Conservation (phyloP, 2,329 filamentous ascomycete genomes). For the Phoma sp. region DNA sequence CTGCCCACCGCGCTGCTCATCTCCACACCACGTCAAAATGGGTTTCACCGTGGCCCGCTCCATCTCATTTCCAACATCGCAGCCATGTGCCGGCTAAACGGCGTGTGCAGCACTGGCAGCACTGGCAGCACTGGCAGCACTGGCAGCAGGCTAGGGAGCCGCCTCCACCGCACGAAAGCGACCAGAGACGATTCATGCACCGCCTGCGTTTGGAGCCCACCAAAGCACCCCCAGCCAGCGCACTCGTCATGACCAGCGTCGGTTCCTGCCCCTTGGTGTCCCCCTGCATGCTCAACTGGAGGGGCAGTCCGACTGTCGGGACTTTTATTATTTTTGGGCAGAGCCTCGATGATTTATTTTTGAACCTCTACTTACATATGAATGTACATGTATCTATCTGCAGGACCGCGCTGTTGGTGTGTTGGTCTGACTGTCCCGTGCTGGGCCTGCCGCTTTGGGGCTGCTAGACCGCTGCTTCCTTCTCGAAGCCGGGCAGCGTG, state of each 20-base stretch:
- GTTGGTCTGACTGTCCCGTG: neutral
- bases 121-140: neutral
- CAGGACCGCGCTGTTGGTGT: neutral
- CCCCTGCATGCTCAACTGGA: too few relatives aligned
- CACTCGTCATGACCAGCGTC: neutral
- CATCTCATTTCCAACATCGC: slow-evolving; percentile 13
- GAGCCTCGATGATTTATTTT: too few relatives aligned
- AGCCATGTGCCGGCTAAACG: slow-evolving; percentile 14
- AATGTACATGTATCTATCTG: too few relatives aligned
- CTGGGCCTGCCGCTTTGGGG: slow-evolving; percentile 7
- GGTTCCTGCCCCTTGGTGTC: too few relatives aligned
- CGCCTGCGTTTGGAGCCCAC: slow-evolving; percentile 1
- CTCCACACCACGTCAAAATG: slow-evolving; percentile 15
- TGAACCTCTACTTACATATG: too few relatives aligned
- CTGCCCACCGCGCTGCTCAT: slow-evolving; percentile 1
- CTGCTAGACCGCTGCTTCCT: slow-evolving; percentile 9
- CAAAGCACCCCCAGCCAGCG: neutral
- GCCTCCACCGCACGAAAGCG: slow-evolving; percentile 3
- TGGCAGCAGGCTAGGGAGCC: slow-evolving; percentile 8
- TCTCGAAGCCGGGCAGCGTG: slow-evolving; percentile 6
- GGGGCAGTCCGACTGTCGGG: too few relatives aligned
- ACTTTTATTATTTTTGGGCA: too few relatives aligned
- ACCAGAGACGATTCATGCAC: slow-evolving; percentile 14
- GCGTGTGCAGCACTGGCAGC: slow-evolving; percentile 5
- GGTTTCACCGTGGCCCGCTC: slow-evolving; percentile 9